A percentile compares a stretch with the other conserved stretches of the same genome.
These are phyloP conservation scores for Pseudocercospora eumusae DNA, from an alignment of 2,329 filamentous ascomycete species.

Conservation along the genomic window DNA sequence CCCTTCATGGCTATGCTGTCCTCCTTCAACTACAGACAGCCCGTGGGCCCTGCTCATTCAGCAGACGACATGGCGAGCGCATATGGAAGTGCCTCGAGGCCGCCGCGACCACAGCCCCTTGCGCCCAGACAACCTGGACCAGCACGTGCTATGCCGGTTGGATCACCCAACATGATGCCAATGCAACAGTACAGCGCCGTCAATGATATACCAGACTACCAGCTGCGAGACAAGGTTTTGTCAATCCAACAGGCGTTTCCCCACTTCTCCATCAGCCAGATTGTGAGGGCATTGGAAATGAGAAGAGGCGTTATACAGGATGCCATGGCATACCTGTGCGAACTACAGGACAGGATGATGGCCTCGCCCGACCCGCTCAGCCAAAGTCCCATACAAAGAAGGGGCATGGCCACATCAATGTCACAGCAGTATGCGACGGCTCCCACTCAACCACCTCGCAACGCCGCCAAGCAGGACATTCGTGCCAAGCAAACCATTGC, in stretches of 20 bases:
- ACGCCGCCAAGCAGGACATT: constrained; percentile 56
- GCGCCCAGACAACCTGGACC: constrained; percentile 16
- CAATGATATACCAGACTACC: constrained; percentile 55
- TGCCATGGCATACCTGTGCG: constrained; percentile 53
- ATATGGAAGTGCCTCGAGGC: constrained; percentile 39
- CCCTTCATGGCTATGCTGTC: constrained; percentile 19
- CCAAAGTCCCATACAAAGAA: constrained; percentile 30
- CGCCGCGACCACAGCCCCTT: constrained; percentile 22
- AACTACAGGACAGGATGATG: constrained; percentile 40
- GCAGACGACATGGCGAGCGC: constrained; percentile 48
- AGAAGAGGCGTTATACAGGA: constrained; percentile 58
- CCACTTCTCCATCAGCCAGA: constrained; percentile 48
- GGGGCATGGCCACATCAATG: constrained; percentile 32
- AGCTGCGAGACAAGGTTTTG: constrained; percentile 53
- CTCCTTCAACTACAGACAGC: constrained; percentile 15
- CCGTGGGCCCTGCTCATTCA: constrained; percentile 4
- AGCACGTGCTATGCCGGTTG: constrained; percentile 14
- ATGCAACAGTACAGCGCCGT: constrained; percentile 45
- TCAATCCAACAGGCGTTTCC: constrained; percentile 55
- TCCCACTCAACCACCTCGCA: constrained; percentile 38
- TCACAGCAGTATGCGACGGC: constrained; percentile 19
- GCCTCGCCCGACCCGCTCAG: constrained; percentile 31
- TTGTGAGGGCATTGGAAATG: constrained; percentile 53
- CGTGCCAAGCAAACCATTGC: constrained; percentile 57
- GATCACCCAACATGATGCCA: constrained; percentile 1